Percentiles rank a stretch among this genome's conserved stretches.
Conservation (phyloP, 306 rosid genomes). For the Lablab purpureus region DNA sequence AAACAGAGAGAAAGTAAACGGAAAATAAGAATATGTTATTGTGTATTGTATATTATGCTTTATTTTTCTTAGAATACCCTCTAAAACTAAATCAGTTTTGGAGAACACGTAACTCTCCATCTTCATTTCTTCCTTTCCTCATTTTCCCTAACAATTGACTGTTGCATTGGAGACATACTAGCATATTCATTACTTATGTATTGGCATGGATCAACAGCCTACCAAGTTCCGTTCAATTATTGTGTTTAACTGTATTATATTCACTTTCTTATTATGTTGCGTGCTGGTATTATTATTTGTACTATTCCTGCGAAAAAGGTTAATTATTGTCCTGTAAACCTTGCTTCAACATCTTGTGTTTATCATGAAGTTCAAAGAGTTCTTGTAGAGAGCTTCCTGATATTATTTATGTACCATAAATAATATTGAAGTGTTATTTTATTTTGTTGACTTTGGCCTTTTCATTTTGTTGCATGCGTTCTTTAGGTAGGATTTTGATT, state of each 20-base stretch:
- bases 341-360: constrained; percentile 17
- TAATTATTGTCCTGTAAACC: not conserved
- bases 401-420: constrained; percentile 4
- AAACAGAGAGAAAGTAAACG: not conserved
- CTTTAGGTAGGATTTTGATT: constrained; percentile 27
- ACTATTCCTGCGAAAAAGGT: not conserved
- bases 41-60: not conserved
- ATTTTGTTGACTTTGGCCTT: not conserved
- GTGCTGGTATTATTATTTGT: constrained; percentile 6
- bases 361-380: not conserved
- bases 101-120: not conserved
- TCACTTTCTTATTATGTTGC: not conserved
- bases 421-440: not conserved
- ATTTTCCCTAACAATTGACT: constrained; percentile 3
- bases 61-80: not conserved
- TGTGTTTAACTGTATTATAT: constrained; percentile 10
- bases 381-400: constrained; percentile 13
- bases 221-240: not conserved
- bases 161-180: constrained; percentile 13
- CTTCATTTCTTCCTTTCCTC: not conserved
- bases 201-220: constrained; percentile 16
- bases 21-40: constrained; percentile 10
- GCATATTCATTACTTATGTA: not conserved
- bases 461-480: not conserved
- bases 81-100: not conserved